Evolutionary conservation across 2,329 filamentous ascomycete species (phyloP).

Genomic region (Sclerotinia borealis): DNA sequence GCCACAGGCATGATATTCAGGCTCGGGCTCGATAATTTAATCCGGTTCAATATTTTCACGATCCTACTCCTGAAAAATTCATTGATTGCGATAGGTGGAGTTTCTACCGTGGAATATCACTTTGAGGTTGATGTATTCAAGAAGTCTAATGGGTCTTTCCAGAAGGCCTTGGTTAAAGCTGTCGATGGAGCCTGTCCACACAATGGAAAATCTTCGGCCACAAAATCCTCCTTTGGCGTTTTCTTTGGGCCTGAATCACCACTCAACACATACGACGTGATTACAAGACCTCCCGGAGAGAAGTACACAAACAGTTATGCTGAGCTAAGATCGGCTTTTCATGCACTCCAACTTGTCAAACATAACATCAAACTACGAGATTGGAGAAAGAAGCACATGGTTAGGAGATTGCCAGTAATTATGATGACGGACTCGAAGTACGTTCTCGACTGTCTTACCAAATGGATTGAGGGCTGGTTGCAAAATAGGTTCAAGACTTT

Average conservation of each 20-base stretch:
- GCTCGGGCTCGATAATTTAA: neutral
- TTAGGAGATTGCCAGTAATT: neutral
- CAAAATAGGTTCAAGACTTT: neutral
- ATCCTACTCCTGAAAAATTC: neutral
- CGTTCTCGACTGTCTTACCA: neutral
- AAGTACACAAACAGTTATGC: neutral
- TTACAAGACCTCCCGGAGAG: neutral
- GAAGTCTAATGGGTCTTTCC: fast-evolving
- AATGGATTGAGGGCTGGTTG: neutral
- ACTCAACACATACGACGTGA: neutral
- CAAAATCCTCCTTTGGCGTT: neutral
- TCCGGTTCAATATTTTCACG: neutral
- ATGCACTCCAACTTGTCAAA: neutral
- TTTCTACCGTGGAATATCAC: neutral
- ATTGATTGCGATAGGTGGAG: neutral
- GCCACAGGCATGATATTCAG: no score
- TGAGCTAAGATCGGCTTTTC: neutral
- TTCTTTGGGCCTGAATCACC: neutral
- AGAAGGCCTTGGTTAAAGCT: neutral
- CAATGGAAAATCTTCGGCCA: neutral
- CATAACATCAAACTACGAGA: neutral
- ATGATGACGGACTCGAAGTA: neutral
- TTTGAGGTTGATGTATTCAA: no score
- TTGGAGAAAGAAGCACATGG: neutral
- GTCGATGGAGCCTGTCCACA: neutral